Base-by-base conservation (phyloP, 2,329 filamentous ascomycete species). In the Colletotrichum echinochloae region DNA sequence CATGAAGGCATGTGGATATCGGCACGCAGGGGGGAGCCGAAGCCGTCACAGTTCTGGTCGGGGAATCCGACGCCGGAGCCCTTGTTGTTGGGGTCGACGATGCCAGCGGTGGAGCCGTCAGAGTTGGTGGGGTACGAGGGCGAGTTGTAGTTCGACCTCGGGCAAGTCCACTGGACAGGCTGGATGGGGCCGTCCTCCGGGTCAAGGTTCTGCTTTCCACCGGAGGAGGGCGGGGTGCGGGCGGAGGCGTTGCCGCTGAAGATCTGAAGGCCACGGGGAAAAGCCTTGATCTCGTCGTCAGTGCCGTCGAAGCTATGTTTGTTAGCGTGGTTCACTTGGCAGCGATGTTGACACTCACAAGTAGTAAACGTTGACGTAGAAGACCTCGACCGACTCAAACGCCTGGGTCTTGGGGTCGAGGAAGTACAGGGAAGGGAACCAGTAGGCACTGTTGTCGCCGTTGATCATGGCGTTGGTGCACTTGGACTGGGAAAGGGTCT, bases 291-390 rank as follows among this genome's bases (percentile, higher is more conserved):
- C 30, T 90, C 84, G 75, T 94, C 90, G 73, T 90, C 86, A 74
- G 89, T 88, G 52, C 83, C 76, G 74, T 91, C 89, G 78, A 91
- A 91, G 80, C 85, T 83, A 73, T 6, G 57, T 74, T 64, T 79
- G 75, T 79, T 79, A 80, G 71, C 72, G 44, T 9, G 20, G 20
- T 30, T 8, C 35, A 60, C 33, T 11, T 7, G 48, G 63, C 5
- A 5, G 20, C 5, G 11, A 9, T 18, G 3, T 12, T 18, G 41
- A 51, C 28, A 76, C 84, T 79, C 77, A 89, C 87, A 92, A 90
- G 82, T 95, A 95, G 84, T 96, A 96, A 72, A 88, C 88, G 76
- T 91, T 90, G 87, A 91, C 90, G 78, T 93, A 93, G 76, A 91
- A 90, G 72, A 92, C 82, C 54, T 89, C 85, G 23, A 94, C 92